These are phyloP conservation scores for Botrytis fragariae DNA, from an alignment of 2,329 filamentous ascomycete genomes.

Conservation along the genomic window DNA sequence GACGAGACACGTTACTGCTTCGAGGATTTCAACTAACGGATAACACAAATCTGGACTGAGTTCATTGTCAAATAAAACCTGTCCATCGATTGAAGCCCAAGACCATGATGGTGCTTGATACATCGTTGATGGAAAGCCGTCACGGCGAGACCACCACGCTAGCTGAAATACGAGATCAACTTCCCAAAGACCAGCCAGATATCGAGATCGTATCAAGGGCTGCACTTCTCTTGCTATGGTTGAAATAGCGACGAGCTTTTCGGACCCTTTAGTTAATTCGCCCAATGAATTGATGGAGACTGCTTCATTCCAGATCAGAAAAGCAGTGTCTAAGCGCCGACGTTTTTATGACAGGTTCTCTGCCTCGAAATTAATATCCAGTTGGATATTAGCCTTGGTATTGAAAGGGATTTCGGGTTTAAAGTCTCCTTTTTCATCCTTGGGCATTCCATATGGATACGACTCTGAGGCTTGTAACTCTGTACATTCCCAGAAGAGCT, in stretches of 20 bases:
- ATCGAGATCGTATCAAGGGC: background rate
- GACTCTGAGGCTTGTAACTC: background rate
- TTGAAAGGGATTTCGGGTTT: background rate
- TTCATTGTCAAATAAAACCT: no score
- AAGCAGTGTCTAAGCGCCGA: accelerated
- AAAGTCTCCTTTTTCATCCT: no score
- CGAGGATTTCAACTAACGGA: background rate
- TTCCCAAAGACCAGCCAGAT: background rate
- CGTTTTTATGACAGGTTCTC: accelerated
- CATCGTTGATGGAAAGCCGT: accelerated
- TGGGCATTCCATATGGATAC: background rate
- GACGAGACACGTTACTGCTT: background rate
- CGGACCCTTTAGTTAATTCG: background rate
- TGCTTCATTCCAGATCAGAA: no score
- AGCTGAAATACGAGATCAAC: background rate
- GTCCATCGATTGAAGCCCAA: background rate
- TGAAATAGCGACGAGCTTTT: background rate
- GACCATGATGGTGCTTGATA: background rate
- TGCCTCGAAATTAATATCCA: accelerated
- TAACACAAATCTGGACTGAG: no score
- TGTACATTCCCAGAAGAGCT: background rate
- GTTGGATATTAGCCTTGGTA: accelerated
- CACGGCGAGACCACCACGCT: background rate
- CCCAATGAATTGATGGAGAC: no score
- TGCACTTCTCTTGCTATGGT: background rate